These are phyloP conservation scores for Boletus semigastroideus DNA, from an alignment of 1,284 basidiomycete genomes.

Conservation along the genomic window DNA sequence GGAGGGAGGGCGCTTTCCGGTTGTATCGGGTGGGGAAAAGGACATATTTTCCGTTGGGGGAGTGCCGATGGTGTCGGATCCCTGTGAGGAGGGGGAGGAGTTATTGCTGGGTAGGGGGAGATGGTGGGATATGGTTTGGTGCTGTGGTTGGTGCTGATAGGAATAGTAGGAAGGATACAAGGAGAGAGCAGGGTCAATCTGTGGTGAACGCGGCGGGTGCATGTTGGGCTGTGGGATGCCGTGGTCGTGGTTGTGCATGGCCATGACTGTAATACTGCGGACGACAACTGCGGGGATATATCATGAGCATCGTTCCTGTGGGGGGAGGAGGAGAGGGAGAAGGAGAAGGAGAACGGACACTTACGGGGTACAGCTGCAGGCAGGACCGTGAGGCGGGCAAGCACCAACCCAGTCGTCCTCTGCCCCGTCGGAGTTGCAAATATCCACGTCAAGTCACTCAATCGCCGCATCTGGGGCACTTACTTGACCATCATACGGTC, in stretches of 20 bases:
- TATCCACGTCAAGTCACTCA: no score
- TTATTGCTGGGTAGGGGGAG: constrained; percentile 47
- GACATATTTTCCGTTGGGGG: constrained; percentile 64
- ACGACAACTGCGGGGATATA: constrained; percentile 15
- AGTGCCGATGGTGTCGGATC: constrained; percentile 70
- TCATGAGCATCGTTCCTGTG: constrained; percentile 1
- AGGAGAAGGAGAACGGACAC: no score
- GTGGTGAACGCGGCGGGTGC: constrained; percentile 57
- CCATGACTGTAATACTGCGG: constrained; percentile 32
- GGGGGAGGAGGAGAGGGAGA: neutral
- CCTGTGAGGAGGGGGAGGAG: constrained; percentile 71
- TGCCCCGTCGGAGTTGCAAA: no score
- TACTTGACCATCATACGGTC: no score
- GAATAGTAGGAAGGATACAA: constrained; percentile 59
- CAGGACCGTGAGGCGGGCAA: no score
- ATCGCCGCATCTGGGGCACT: no score
- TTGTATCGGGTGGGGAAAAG: constrained; percentile 48
- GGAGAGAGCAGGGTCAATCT: constrained; percentile 65
- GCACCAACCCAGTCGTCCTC: no score
- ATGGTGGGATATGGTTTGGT: constrained; percentile 45
- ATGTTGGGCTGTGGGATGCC: constrained; percentile 41
- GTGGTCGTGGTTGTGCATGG: constrained; percentile 41
- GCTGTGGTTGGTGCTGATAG: constrained; percentile 45
- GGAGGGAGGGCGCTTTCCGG: constrained; percentile 66
- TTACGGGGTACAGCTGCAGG: no score